Evolutionary conservation across 2,329 filamentous ascomycete genomes (phyloP), one percentile per base, ranked within the genome.

Genomic region (Pseudogymnoascus sp.): DNA sequence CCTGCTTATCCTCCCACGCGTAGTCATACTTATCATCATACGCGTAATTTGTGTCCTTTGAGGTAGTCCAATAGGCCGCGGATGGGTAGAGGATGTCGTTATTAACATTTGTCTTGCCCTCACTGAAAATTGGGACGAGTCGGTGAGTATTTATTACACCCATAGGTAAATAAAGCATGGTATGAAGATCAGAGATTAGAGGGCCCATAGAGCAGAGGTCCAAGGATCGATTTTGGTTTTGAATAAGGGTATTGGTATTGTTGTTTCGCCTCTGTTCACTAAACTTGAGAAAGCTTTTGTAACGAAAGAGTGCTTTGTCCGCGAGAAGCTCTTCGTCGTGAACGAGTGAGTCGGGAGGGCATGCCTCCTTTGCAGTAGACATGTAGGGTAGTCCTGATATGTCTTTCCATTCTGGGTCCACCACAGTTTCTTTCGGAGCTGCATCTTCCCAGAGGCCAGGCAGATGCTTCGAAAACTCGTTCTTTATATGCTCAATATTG

Each of bases 61-160:
- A 31, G 9, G 46, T 18, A 16, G 79, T 79, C 66, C 86, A 82
- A 69, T 89, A 89, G 82, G 85, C 86, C 69, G 83, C 84, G 4
- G 84, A 84, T 1, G 85, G 85, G 66, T 87, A 85, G 31, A 87
- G 74, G 62, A 88, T 85, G 69, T 88, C 85, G 67, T 83, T 86
- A 70, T 87, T 87, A 66, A 84, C 78, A 36, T 80, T 82, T 46
- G 85, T 78, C 71, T 88, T 88, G 68, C 81, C 86, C 66, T 85
- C 84, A 60, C 83, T 79, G 67, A 88, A 87, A 18, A 88, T 75
- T 7, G 85, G 85, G 11, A 87, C 75, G 12, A 87, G 75, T 63
- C 83, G 80, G 49, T 79, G 77, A 3, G 81, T 83, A 8, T 80
- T 78, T 12, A 79, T 75, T 60, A 84, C 73, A 53, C 77, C 81